Percentiles rank a stretch among this genome's conserved stretches.
phyloP scores from a whole-genome alignment of 2,329 filamentous ascomycete species.

The Trichophyton simii region DNA sequence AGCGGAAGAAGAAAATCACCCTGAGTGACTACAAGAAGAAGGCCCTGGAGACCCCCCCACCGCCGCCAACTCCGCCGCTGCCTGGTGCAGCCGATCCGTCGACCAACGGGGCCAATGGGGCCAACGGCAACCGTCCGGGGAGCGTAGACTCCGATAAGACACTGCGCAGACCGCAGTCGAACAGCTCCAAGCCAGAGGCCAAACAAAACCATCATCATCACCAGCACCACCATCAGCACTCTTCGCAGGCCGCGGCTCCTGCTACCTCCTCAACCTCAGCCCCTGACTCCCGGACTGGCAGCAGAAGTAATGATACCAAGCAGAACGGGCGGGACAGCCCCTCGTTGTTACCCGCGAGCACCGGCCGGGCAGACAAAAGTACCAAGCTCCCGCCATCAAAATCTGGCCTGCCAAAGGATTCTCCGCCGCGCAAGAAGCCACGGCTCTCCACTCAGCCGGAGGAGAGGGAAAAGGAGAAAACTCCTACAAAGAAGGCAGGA shows the following conservation, averaged over 20 bases:
- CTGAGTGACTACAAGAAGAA: slow-evolving; percentile 50
- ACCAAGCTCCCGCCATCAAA: background rate
- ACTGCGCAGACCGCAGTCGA: slow-evolving; percentile 1
- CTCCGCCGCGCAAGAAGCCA: slow-evolving; percentile 26
- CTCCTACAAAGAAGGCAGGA: slow-evolving; percentile 16
- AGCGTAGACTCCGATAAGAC: background rate
- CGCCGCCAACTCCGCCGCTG: background rate
- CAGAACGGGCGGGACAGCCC: background rate
- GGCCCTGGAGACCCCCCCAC: slow-evolving; percentile 23
- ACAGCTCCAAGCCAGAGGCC: slow-evolving; percentile 7
- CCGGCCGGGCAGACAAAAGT: background rate
- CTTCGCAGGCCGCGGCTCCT: background rate
- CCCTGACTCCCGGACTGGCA: background rate
- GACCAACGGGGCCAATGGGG: background rate
- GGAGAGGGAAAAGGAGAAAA: slow-evolving; percentile 5
- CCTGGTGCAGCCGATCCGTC: background rate
- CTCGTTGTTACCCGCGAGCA: background rate
- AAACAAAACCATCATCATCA: slow-evolving; percentile 4
- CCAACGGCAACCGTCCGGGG: background rate
- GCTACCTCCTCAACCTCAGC: background rate
- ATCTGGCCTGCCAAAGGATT: background rate
- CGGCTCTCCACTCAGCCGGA: slow-evolving; percentile 21
- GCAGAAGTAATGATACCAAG: background rate
- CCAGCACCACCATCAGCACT: too few species aligned
- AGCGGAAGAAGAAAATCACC: slow-evolving; percentile 49